Evolutionary conservation across 345 rosid genomes (phyloP), one percentile per base, ranked within the genome.

Genomic region (Geranium rotundifolium): DNA sequence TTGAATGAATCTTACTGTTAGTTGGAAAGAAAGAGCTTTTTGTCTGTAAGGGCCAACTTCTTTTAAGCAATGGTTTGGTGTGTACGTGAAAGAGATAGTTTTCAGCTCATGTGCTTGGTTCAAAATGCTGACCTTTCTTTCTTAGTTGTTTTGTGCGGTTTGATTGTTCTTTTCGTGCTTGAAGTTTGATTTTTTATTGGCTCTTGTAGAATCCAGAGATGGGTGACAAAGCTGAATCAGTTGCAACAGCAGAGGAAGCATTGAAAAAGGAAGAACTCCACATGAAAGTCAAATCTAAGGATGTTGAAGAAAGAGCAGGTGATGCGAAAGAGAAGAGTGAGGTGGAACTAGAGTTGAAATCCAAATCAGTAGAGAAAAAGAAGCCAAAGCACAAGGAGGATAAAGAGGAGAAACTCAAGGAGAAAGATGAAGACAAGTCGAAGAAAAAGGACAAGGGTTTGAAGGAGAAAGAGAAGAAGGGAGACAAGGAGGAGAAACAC

Each of bases 211-310:
- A 56, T 56, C 57, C 18, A 5, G 59, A 19, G 52, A 81, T 75
- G 80, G 72, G 67, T 59, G 75, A 62, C 54, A 58, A 63, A n/a
- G 74, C 80, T 61, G 71, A 68, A 65, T 62, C 74, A 30, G 56
- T 62, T 71, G 69, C 63, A 60, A 65, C 62, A 7, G 74, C 56
- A 10, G 70, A 69, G 59, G 72, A 83, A 62, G 75, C 55, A 63
- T 79, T 77, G 18, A 80, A 75, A 60, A 73, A 80, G 78, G 96
- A 85, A 67, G 77, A 84, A 63, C 49, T 81, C 69, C 76, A 84
- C 64, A 57, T 82, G 23, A 80, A 74, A 73, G 60, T 85, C 68
- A 79, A 86, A 81, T 58, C 79, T 17, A 66, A 81, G 50, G 87
- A 79, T 62, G 15, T 52, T 62, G 73, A 71, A 54, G 13, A 76